These are phyloP conservation scores for Chrysanthemum makinoi DNA, from an alignment of 129 eudicot genomes.

Conservation along the genomic window DNA sequence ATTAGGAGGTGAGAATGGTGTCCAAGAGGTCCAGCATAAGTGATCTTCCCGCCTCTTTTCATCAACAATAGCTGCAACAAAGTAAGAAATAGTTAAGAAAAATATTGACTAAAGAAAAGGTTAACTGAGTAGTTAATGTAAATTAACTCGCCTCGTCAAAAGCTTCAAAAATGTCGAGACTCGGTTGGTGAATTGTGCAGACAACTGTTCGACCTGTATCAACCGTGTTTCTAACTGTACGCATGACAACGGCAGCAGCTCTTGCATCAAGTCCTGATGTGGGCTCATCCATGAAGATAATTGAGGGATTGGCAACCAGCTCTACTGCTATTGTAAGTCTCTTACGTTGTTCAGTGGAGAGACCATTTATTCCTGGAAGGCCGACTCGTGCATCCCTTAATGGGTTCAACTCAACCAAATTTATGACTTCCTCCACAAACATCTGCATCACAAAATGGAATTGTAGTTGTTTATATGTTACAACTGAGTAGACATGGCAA, in stretches of 20 bases:
- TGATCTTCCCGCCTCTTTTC: constrained; percentile 16
- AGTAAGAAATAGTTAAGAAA: neutral
- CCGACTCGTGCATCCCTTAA: constrained; percentile 18
- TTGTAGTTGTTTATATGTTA: neutral
- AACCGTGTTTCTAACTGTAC: constrained; percentile 21
- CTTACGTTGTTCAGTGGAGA: constrained; percentile 19
- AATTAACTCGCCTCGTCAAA: constrained; percentile 17
- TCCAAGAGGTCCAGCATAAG: constrained; percentile 19
- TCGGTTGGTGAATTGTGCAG: constrained; percentile 25
- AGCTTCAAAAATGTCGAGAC: constrained; percentile 22
- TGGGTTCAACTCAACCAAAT: constrained; percentile 10
- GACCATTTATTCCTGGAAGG: constrained; percentile 21
- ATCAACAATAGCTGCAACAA: constrained; percentile 17
- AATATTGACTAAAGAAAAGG: neutral
- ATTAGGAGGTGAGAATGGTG: constrained; percentile 18
- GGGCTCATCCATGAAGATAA: constrained; percentile 24
- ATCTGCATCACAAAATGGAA: constrained; percentile 11
- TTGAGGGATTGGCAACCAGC: constrained; percentile 21
- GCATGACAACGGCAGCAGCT: constrained; percentile 25
- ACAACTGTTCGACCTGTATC: constrained; percentile 24
- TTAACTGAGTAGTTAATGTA: neutral
- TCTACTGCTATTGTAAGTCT: constrained; percentile 23
- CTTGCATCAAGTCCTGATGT: constrained; percentile 27
- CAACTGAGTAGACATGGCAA: neutral
- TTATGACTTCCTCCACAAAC: constrained; percentile 24